Evolutionary conservation across 1,284 basidiomycete genomes (phyloP).

Genomic region (Anthracocystis walkeri): DNA sequence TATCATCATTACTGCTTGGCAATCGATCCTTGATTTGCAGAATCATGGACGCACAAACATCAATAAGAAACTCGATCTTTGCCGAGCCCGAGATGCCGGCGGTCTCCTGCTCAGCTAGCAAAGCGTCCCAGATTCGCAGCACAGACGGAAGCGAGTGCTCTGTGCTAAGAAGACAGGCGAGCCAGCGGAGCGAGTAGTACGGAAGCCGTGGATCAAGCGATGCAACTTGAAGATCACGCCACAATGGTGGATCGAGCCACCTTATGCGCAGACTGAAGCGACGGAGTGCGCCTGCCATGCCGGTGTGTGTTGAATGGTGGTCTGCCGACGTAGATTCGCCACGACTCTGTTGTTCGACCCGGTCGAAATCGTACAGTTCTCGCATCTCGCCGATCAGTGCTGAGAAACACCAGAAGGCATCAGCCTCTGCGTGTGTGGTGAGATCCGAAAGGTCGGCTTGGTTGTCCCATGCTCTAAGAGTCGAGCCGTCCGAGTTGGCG

Average conservation of each 20-base stretch:
- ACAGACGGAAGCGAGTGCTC: slow-evolving; percentile 62
- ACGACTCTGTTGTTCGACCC: slow-evolving; percentile 48
- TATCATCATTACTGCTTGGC: slow-evolving; percentile 22
- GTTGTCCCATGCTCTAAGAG: slow-evolving; percentile 23
- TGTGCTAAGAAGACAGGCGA: slow-evolving; percentile 63
- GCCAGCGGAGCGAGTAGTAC: slow-evolving; percentile 68
- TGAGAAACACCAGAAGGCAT: slow-evolving; percentile 69
- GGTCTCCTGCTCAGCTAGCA: slow-evolving; percentile 58
- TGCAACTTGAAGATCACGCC: slow-evolving; percentile 44
- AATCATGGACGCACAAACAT: slow-evolving; percentile 65
- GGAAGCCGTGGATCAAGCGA: slow-evolving; percentile 63
- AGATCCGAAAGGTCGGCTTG: slow-evolving; percentile 27
- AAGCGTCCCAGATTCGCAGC: slow-evolving; percentile 64
- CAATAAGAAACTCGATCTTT: slow-evolving; percentile 67
- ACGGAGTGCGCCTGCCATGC: slow-evolving; percentile 59
- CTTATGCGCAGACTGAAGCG: slow-evolving; percentile 57
- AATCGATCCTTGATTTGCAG: slow-evolving; percentile 41
- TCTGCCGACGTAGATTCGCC: slow-evolving; percentile 14
- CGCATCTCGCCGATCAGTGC: slow-evolving; percentile 62
- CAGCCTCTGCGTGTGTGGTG: slow-evolving; percentile 59
- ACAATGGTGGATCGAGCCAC: slow-evolving; percentile 58
- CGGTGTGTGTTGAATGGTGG: slow-evolving; percentile 25
- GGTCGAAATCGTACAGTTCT: slow-evolving; percentile 67
- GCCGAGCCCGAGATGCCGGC: slow-evolving; percentile 24
- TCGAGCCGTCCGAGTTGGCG: neutral